A percentile compares a stretch with the other conserved stretches of the same genome.
These are phyloP conservation scores for Pilobolus umbonatus DNA, from an alignment of 192 early-diverging fungal genomes.

Conservation along the genomic window DNA sequence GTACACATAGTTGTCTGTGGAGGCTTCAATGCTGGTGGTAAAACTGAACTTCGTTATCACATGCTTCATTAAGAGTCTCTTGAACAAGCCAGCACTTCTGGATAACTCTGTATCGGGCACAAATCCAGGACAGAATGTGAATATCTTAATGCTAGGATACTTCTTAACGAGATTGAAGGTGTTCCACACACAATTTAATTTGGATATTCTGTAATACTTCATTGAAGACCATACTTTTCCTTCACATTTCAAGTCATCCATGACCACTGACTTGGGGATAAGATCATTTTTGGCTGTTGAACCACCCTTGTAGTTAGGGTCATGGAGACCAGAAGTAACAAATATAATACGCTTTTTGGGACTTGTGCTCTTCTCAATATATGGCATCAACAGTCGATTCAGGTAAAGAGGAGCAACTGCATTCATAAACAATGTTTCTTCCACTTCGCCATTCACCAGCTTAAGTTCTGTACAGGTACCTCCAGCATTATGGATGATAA, in stretches of 20 bases:
- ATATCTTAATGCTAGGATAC: conserved; percentile 1
- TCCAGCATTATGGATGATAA: conserved; percentile 22
- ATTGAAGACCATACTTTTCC: conserved; percentile 12
- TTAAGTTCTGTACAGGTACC: background rate
- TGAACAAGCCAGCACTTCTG: conserved; percentile 1
- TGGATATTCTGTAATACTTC: conserved; percentile 23
- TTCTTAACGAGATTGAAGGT: conserved; percentile 6
- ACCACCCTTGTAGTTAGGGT: conserved; percentile 11
- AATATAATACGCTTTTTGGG: conserved; percentile 11
- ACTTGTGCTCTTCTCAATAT: conserved; percentile 11
- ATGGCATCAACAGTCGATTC: conserved; percentile 13
- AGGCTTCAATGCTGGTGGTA: conserved; percentile 8
- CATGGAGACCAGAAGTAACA: conserved; percentile 16
- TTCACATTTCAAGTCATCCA: conserved; percentile 7
- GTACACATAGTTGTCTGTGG: conserved; percentile 15
- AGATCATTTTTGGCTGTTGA: background rate
- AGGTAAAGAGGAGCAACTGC: conserved; percentile 17
- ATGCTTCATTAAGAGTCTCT: conserved; percentile 7
- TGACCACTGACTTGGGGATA: conserved; percentile 2
- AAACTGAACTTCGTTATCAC: conserved; percentile 10
- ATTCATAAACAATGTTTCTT: conserved; percentile 21
- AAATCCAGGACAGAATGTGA: conserved; percentile 24
- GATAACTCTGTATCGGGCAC: conserved; percentile 20
- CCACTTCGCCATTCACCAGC: conserved; percentile 1
- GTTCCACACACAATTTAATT: conserved; percentile 10